These are phyloP conservation scores for Penicillium diatomitis DNA, from an alignment of 495 filamentous ascomycete genomes.

Conservation along the genomic window DNA sequence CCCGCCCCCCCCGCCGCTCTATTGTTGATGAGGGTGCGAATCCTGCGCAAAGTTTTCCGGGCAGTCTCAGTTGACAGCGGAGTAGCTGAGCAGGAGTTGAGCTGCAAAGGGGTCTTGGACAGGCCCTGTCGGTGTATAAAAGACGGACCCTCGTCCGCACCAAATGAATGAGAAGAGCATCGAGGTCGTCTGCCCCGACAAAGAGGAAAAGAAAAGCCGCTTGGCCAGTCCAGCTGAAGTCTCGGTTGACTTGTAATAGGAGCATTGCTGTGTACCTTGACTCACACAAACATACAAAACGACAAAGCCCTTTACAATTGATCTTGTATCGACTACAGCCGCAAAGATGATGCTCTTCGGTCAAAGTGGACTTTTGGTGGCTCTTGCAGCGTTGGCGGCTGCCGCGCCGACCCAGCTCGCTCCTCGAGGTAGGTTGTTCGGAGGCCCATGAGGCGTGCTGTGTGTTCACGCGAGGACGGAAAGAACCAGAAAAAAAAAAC, in stretches of 20 bases:
- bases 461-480: too few relatives aligned
- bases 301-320: not conserved
- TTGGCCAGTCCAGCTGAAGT: not conserved
- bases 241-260: not conserved
- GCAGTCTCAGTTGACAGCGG: too few relatives aligned
- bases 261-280: not conserved
- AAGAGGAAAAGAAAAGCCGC: not conserved
- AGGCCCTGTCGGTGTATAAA: too few relatives aligned
- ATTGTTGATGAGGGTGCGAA: too few relatives aligned
- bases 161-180: not conserved
- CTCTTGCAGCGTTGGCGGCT: conserved; percentile 11
- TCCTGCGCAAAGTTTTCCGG: too few relatives aligned
- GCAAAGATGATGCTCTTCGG: conserved; percentile 3
- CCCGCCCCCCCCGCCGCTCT: too few relatives aligned
- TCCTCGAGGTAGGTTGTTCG: conserved; percentile 17
- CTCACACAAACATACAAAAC: too few relatives aligned
- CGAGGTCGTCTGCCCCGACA: too few relatives aligned
- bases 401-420: conserved; percentile 18
- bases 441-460: too few relatives aligned
- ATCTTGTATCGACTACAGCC: not conserved
- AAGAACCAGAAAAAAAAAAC: not conserved
- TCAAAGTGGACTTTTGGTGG: conserved; percentile 8
- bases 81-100: too few relatives aligned
- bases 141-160: not conserved
- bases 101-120: too few relatives aligned